phyloP scores from a whole-genome alignment of 176 grass and related monocot species.

The Rhynchospora pubera region DNA sequence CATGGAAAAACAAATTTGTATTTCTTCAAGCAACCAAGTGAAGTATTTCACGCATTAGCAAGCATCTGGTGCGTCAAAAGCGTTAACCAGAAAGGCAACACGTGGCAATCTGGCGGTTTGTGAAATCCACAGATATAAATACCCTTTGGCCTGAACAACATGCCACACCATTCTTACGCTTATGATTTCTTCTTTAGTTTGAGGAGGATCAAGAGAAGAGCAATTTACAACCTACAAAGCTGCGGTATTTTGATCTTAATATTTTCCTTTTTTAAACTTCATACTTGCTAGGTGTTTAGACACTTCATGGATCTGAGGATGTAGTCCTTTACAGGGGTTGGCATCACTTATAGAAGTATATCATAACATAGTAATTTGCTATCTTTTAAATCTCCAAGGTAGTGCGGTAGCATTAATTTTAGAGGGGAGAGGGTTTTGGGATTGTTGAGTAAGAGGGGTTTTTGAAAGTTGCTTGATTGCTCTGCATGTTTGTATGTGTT shows the following conservation, averaged over 20 bases:
- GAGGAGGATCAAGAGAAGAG: slow-evolving; percentile 15
- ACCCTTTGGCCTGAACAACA: background rate
- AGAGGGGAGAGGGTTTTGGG: too few species aligned
- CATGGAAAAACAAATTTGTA: too few species aligned
- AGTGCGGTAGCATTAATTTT: background rate
- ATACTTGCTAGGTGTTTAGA: background rate
- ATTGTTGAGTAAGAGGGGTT: background rate
- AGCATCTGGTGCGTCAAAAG: background rate
- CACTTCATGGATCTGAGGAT: slow-evolving; percentile 1
- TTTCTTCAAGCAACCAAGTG: background rate
- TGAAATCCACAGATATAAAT: slow-evolving; percentile 15
- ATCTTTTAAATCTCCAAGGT: background rate
- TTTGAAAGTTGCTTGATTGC: background rate
- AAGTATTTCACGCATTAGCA: background rate
- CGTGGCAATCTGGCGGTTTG: slow-evolving; percentile 4
- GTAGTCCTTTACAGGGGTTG: background rate
- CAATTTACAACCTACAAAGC: background rate
- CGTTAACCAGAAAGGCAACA: background rate
- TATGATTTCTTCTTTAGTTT: background rate
- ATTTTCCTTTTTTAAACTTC: background rate
- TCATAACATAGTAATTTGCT: background rate
- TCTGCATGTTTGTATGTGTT: background rate
- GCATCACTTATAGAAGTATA: background rate
- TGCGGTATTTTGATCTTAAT: slow-evolving; percentile 14
- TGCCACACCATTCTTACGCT: background rate